Base-by-base conservation (phyloP, 805 yeast genomes). In the Teunomyces barrocoloradensis region DNA sequence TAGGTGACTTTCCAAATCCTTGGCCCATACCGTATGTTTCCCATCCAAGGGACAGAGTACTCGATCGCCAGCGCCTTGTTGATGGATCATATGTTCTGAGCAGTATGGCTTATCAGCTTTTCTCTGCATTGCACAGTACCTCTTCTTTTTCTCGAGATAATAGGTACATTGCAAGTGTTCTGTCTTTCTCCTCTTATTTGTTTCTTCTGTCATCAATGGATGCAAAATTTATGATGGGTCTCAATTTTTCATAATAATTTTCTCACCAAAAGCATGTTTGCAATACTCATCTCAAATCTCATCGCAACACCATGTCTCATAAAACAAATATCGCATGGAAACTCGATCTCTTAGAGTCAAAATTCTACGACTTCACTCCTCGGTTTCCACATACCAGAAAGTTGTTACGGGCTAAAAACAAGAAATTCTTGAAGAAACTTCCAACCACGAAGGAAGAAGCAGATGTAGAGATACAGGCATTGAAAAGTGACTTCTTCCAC, bases 11-110 rank as follows among this genome's bases (percentile, higher is more conserved):
- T 69, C 61, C 36, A 88, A 60, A 44, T 78, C 81, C 37, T 73
- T 71, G 42, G 71, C 71, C 89, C 88, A 85, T 0, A 89, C 81
- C 1, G 84, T 77, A 61, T 89, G 97, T 2, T 79, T 75, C 1
- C 85, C 81, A 62, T 89, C 96, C 25, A 84, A 59, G 0, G 96
- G 89, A 65, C 97, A 89, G 5, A 83, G 80, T 0, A 89, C 75
- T 47, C 96, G 66, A 5, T 59, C 59, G 57, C 53, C 62, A 53
- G 36, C 34, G 0, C 28, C 32, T 15, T 17, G 18, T 46, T 55
- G 28, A 28, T 45, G 53, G 30, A 61, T 61, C 57, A 75, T 52
- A 60, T 87, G 95, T 53, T 85, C 85, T 6, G 85, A 79, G 62
- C 95, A 87, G 57, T 62, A 84, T 34, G 62, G 61, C 18, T 71